Percentiles rank a stretch among this genome's conserved stretches.
Conservation (phyloP, 306 rosid genomes). For the Mimosa bimucronata region DNA sequence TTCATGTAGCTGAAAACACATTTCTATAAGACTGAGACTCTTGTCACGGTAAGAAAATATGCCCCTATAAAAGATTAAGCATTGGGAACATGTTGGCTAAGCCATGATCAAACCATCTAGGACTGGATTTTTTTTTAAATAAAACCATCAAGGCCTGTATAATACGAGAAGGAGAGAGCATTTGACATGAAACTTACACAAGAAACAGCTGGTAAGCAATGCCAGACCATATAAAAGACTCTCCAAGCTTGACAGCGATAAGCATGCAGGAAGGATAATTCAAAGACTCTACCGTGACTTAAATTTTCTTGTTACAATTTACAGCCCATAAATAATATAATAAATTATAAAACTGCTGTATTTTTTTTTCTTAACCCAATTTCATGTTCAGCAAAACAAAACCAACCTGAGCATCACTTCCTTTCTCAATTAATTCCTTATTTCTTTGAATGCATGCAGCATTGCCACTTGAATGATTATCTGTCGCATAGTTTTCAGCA, state of each 20-base stretch:
- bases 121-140: no score
- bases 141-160: neutral
- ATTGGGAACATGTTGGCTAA: constrained; percentile 18
- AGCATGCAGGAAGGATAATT: neutral
- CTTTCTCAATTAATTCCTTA: constrained; percentile 71
- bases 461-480: constrained; percentile 69
- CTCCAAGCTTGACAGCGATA: constrained; percentile 1
- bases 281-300: neutral
- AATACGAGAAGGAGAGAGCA: neutral
- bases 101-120: neutral
- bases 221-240: neutral
- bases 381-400: constrained; percentile 40
- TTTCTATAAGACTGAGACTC: constrained; percentile 28
- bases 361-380: neutral
- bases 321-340: neutral
- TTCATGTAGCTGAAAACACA: constrained; percentile 41
- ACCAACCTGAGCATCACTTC: constrained; percentile 91
- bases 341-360: neutral
- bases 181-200: neutral
- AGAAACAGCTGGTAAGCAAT: neutral
- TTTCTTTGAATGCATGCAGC: constrained; percentile 59
- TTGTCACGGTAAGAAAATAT: neutral
- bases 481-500: constrained; percentile 76
- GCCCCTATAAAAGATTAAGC: constrained; percentile 13
- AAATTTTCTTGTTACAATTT: neutral